Evolutionary conservation across 805 yeast genomes (phyloP).

Genomic region (Lipomyces kockii): DNA sequence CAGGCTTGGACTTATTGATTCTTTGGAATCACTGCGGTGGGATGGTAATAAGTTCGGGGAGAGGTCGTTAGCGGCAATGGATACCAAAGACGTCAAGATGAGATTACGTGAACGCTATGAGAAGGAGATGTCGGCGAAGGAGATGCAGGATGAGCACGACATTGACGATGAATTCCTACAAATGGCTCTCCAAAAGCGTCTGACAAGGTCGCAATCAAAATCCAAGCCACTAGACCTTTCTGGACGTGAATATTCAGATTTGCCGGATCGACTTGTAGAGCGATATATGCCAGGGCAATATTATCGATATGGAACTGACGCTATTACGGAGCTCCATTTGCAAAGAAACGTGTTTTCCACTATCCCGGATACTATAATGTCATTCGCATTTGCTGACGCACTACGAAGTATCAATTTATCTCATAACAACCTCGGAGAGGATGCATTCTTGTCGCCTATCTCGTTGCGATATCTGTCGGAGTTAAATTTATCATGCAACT

Average conservation of each 20-base stretch:
- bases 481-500: conserved; percentile 27
- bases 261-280: conserved; percentile 17
- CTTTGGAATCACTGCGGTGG: conserved; percentile 26
- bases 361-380: conserved; percentile 22
- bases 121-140: conserved; percentile 8
- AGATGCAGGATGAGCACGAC: conserved; percentile 5
- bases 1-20: conserved; percentile 20
- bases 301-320: conserved; percentile 17
- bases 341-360: conserved; percentile 21
- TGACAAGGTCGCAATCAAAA: conserved; percentile 14
- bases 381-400: conserved; percentile 30
- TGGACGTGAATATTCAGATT: conserved; percentile 17
- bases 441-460: conserved; percentile 22
- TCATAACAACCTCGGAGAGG: conserved; percentile 26
- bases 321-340: conserved; percentile 18
- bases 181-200: conserved; percentile 17
- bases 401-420: conserved; percentile 25
- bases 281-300: conserved; percentile 28
- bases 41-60: conserved; percentile 35
- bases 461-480: conserved; percentile 16
- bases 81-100: conserved; percentile 17
- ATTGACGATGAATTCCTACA: conserved; percentile 20
- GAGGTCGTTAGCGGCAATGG: conserved; percentile 14
- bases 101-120: conserved; percentile 23
- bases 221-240: conserved; percentile 25